Evolutionary conservation across 2,329 filamentous ascomycete species (phyloP), one percentile per base, ranked within the genome.

Genomic region (Aspergillus novofumigatus): DNA sequence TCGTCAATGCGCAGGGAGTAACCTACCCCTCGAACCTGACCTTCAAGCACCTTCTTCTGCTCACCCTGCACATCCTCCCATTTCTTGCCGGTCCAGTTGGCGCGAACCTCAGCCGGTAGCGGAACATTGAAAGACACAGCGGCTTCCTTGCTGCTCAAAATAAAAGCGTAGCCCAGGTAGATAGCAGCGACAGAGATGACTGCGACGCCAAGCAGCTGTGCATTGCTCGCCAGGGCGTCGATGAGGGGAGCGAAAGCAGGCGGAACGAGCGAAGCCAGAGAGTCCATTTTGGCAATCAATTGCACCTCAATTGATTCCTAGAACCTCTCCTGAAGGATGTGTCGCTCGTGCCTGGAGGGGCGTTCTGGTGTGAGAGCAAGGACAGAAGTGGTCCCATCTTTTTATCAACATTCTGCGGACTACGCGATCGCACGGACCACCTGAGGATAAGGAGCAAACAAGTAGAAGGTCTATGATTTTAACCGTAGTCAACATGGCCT

Each of bases 1-100:
- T 38, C 32, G 14, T 38, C 32, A 17, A 35, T 4, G 21, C 21
- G 21, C 26, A 26, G 25, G 26, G 23, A 20, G 17, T 45, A 52
- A 70, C 74, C 67, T 59, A 77, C 75, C 49, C 75, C 74, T 23
- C 67, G 65, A 54, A 68, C 64, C 59, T 77, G 75, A n/a, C 67
- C 69, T 53, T 75, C 68, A 51, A 75, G 54, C 21, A 77, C 67
- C 41, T 63, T 64, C 62, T 67, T 74, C 55, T 72, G 68, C 49
- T 68, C 60, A 9, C 66, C 71, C 28, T 67, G 59, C 29, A 71
- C 62, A 23, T 73, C 69, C 20, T 72, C 72, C 75, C 75, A 77
- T 11, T 68, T 66, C 54, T 65, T 68, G 1, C 69, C 71, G 0
- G 59, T 50, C 63, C 67, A 69, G 47, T 68, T 63, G 1, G 68